A percentile compares a stretch with the other conserved stretches of the same genome.
These are phyloP conservation scores for Liriodendron chinense DNA, from an alignment of 164 flowering plant species.

Conservation along the genomic window DNA sequence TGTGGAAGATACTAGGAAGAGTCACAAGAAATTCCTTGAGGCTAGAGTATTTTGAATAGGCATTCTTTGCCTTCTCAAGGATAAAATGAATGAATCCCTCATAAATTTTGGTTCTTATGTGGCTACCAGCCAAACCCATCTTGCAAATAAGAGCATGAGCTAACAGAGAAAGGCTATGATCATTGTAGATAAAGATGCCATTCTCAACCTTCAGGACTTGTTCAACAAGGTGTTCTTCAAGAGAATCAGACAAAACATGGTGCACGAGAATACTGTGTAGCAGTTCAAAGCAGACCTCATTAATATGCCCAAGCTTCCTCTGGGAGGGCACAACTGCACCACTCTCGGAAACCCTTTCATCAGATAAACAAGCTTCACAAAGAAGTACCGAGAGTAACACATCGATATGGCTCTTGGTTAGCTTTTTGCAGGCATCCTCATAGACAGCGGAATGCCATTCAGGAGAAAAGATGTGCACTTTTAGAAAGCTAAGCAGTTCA, in stretches of 20 bases:
- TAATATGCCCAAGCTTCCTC: slow-evolving; percentile 44
- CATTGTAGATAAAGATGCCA: slow-evolving; percentile 62
- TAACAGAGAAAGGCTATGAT: slow-evolving; percentile 59
- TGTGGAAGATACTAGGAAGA: slow-evolving; percentile 73
- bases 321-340: slow-evolving; percentile 33
- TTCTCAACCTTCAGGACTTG: slow-evolving; percentile 59
- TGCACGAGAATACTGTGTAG: slow-evolving; percentile 51
- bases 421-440: slow-evolving; percentile 60
- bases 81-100: slow-evolving; percentile 54
- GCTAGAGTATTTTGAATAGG: slow-evolving; percentile 32
- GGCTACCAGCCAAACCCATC: slow-evolving; percentile 49
- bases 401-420: slow-evolving; percentile 40
- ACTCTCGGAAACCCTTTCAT: slow-evolving; percentile 43
- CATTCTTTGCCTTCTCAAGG: slow-evolving; percentile 47
- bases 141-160: slow-evolving; percentile 62
- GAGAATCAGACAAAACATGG: slow-evolving; percentile 49
- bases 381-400: slow-evolving; percentile 49
- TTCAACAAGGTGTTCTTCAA: slow-evolving; percentile 71
- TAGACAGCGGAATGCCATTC: slow-evolving; percentile 55
- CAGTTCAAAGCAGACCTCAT: slow-evolving; percentile 67
- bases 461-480: slow-evolving; percentile 54
- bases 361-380: slow-evolving; percentile 42
- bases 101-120: slow-evolving; percentile 54
- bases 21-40: slow-evolving; percentile 50
- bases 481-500: slow-evolving; percentile 65